Base-by-base conservation (phyloP, 805 yeast species). In the Lipomyces kockii region DNA sequence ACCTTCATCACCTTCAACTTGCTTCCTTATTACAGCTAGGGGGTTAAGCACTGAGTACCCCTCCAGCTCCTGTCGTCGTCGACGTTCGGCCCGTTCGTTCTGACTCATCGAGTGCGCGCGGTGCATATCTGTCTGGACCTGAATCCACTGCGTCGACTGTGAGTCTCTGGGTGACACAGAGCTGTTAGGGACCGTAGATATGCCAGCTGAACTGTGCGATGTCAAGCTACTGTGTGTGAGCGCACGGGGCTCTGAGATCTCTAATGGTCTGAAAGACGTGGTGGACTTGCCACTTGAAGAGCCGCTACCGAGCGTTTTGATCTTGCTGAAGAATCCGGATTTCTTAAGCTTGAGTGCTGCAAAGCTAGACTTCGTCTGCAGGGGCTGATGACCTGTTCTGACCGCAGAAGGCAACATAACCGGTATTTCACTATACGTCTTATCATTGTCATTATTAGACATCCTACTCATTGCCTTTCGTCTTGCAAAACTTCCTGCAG, bases 401-500 rank as follows among this genome's bases (percentile, higher is more conserved):
- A 51, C 35, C 17, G 65, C 67, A 12, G 56, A 14, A 3, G 66
- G 65, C n/a, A 67, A 51, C n/a, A 37, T 52, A 5, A 60, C 67
- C 14, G 66, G 62, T 14, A n/a, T 54, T 54, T 43, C 49, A 43
- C 14, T 22, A 9, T 43, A 22, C 43, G 35, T 11, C 32, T 37
- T 57, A 9, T 9, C 32, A 3, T 32, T 46, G 9, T 67, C 65
- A 22, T 35, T 8, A 2, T 63, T 29, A 43, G 54, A 22, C 51
- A 39, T 14, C 58, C 61, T 39, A n/a, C 52, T 65, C 59, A 53
- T 59, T 74, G 80, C 82, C 73, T 84, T 89, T 76, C 91, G 96
- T 74, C 97, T 84, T 58, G 88, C 87, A 66, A 87, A 87, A 37
- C 96, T 90, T 0, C 96, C 97, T 0, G 97, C 97, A 70, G 95